Evolutionary conservation across 495 filamentous ascomycete species (phyloP).

Genomic region (Hypoxylon crocopeplum): DNA sequence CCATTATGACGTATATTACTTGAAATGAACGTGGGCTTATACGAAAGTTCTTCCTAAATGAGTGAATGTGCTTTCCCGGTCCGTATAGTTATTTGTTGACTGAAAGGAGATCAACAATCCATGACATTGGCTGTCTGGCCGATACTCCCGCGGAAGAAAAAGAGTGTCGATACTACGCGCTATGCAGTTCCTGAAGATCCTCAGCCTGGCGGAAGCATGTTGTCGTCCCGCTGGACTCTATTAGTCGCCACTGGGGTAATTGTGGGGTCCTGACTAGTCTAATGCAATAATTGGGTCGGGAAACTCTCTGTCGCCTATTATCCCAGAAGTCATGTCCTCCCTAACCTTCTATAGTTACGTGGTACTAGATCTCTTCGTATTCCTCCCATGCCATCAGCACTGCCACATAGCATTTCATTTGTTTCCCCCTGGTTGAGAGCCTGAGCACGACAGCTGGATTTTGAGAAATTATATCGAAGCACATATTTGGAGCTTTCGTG

Average conservation of each 20-base stretch:
- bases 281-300: not conserved
- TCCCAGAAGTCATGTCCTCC: not conserved
- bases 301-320: not conserved
- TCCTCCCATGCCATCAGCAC: not conserved
- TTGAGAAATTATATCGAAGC: too few relatives aligned
- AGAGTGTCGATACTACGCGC: too few relatives aligned
- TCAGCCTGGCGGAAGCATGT: too few relatives aligned
- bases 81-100: not conserved
- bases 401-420: conserved; percentile 1
- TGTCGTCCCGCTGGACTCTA: too few relatives aligned
- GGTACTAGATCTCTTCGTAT: too few relatives aligned
- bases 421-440: not conserved
- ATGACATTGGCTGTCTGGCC: too few relatives aligned
- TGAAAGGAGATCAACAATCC: too few relatives aligned
- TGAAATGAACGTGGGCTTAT: not conserved
- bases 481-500: not conserved
- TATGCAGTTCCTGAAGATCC: too few relatives aligned
- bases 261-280: too few relatives aligned
- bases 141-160: too few relatives aligned
- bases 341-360: too few relatives aligned
- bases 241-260: too few relatives aligned
- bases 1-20: conserved; percentile 12
- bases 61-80: not conserved
- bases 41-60: conserved; percentile 4
- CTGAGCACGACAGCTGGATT: not conserved